These are phyloP conservation scores for Westerdykella ornata DNA, from an alignment of 2,329 filamentous ascomycete genomes.

Conservation along the genomic window DNA sequence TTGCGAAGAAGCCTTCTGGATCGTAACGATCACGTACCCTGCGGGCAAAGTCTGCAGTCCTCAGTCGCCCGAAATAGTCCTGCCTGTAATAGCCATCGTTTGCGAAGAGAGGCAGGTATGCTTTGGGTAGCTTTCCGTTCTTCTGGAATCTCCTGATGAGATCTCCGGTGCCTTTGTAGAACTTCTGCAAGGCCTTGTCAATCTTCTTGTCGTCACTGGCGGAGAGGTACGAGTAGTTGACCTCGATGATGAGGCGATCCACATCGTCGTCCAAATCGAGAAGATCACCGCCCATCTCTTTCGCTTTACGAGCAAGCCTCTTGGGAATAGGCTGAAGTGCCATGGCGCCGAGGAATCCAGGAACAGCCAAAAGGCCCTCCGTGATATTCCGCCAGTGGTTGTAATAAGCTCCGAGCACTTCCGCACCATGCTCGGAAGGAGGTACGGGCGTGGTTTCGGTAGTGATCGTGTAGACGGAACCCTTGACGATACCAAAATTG, in stretches of 20 bases:
- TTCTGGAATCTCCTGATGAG: slow-evolving; percentile 31
- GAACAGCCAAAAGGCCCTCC: slow-evolving; percentile 10
- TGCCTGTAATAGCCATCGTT: slow-evolving; percentile 42
- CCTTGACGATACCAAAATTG: slow-evolving; percentile 33
- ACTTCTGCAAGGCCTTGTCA: slow-evolving; percentile 33
- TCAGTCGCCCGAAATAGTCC: slow-evolving; percentile 40
- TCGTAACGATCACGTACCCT: slow-evolving; percentile 35
- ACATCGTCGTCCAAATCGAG: slow-evolving; percentile 37
- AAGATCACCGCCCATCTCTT: slow-evolving; percentile 25
- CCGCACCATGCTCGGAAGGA: slow-evolving; percentile 11
- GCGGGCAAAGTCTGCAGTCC: slow-evolving; percentile 27
- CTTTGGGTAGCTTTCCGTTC: slow-evolving; percentile 34
- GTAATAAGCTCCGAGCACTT: slow-evolving; percentile 18
- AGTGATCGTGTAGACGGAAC: slow-evolving; percentile 24
- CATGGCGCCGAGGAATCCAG: slow-evolving; percentile 21
- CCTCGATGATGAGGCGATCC: slow-evolving; percentile 41
- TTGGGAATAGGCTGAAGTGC: slow-evolving; percentile 28
- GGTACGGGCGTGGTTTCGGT: slow-evolving; percentile 24
- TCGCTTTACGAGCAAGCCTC: slow-evolving; percentile 15
- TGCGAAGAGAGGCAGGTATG: slow-evolving; percentile 43
- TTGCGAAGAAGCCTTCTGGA: slow-evolving; percentile 37
- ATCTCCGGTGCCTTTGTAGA: slow-evolving; percentile 35
- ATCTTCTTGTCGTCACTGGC: slow-evolving; percentile 32
- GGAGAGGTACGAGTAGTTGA: slow-evolving; percentile 37
- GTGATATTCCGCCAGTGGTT: slow-evolving; percentile 21